Conservation (phyloP, 495 filamentous ascomycete species). For the Lindgomyces ingoldianus region DNA sequence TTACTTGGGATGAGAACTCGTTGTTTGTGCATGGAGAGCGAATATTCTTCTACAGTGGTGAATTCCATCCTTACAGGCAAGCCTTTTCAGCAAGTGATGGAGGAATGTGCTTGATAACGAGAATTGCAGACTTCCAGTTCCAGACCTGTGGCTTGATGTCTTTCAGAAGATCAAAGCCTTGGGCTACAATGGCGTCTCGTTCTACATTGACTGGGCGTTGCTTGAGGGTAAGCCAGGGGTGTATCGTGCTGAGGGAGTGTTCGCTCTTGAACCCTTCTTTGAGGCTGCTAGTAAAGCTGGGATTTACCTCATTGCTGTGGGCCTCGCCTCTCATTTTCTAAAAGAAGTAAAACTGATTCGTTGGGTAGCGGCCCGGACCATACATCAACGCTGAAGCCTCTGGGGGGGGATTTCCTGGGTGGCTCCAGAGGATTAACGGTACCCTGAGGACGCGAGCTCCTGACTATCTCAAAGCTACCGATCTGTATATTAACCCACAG, state of each 20-base stretch:
- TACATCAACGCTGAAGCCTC: conserved; percentile 69
- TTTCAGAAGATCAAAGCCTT: conserved; percentile 79
- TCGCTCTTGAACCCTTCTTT: conserved; percentile 70
- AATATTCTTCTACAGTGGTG: conserved; percentile 70
- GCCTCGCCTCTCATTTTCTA: not conserved
- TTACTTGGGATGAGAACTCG: conserved; percentile 77
- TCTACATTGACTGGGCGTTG: conserved; percentile 80
- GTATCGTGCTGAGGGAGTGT: conserved; percentile 69
- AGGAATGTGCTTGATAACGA: conserved; percentile 3
- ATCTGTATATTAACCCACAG: conserved; percentile 48
- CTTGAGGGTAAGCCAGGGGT: conserved; percentile 70
- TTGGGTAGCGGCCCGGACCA: conserved; percentile 57
- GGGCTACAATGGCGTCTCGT: conserved; percentile 74
- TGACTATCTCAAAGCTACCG: conserved; percentile 65
- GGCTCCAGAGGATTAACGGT: conserved; percentile 65
- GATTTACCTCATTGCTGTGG: conserved; percentile 67
- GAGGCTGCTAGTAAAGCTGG: conserved; percentile 67
- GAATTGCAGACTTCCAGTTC: conserved; percentile 63
- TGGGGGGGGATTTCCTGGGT: conserved; percentile 66
- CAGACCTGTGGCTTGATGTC: conserved; percentile 69
- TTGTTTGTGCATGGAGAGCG: conserved; percentile 71
- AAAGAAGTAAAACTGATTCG: not conserved
- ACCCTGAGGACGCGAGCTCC: conserved; percentile 60
- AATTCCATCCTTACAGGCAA: conserved; percentile 69
- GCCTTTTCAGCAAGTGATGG: conserved; percentile 8